These are phyloP conservation scores for Clavariopsis aquatica DNA, from an alignment of 495 filamentous ascomycete genomes.

Conservation along the genomic window DNA sequence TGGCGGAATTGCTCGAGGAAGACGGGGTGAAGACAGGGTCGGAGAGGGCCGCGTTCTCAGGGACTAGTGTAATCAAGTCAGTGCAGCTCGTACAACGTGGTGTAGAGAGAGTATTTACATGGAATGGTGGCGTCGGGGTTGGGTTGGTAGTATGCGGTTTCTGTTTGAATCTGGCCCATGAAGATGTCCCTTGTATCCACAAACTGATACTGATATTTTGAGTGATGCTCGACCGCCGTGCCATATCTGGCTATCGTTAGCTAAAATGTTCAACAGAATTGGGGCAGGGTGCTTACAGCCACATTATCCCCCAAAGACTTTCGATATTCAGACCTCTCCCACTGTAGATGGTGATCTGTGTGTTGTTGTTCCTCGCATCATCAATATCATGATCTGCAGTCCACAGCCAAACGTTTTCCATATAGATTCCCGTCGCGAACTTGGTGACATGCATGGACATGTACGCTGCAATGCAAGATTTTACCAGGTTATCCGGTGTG, in stretches of 20 bases:
- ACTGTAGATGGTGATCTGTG: slow-evolving; percentile 67
- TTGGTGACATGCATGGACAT: slow-evolving; percentile 67
- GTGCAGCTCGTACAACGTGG: no score
- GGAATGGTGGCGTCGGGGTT: slow-evolving; percentile 61
- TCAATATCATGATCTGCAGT: slow-evolving; percentile 77
- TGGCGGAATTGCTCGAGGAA: slow-evolving; percentile 49
- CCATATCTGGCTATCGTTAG: slow-evolving; percentile 33
- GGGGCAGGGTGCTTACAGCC: slow-evolving; percentile 49
- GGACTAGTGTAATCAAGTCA: slow-evolving; percentile 37
- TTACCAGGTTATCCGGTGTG: slow-evolving; percentile 46
- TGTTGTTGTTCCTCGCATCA: slow-evolving; percentile 46
- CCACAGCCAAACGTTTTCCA: slow-evolving; percentile 73
- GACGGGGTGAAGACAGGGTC: slow-evolving; percentile 42
- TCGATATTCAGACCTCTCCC: slow-evolving; percentile 69
- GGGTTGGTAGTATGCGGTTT: slow-evolving; percentile 60
- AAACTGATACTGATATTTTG: slow-evolving; percentile 44
- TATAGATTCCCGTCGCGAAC: slow-evolving; percentile 52
- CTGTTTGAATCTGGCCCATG: slow-evolving; percentile 44
- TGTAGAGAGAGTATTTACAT: slow-evolving; percentile 33
- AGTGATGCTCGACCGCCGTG: slow-evolving; percentile 44
- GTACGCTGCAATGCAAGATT: slow-evolving; percentile 64
- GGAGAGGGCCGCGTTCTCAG: slow-evolving; percentile 46
- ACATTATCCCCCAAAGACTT: slow-evolving; percentile 52
- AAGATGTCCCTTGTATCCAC: slow-evolving; percentile 41
- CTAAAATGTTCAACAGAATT: background rate